Conservation (phyloP, 2,329 filamentous ascomycete species). For the Cordyceps militaris region DNA sequence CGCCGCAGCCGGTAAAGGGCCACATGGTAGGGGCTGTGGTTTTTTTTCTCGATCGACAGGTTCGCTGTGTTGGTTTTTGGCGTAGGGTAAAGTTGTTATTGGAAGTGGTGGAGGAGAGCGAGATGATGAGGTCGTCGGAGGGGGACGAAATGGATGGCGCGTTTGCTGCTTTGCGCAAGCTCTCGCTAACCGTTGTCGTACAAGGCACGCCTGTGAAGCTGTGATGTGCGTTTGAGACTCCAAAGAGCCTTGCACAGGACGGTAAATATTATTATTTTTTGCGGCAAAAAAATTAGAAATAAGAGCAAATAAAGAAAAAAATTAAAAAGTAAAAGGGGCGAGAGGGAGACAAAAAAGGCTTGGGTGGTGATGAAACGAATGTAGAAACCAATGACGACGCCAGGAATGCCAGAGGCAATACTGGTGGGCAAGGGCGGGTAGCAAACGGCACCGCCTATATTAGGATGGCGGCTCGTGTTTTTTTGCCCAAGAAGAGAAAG, state of each 20-base stretch:
- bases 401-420: background rate
- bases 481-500: background rate
- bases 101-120: no score
- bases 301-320: background rate
- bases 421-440: background rate
- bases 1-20: constrained; percentile 45
- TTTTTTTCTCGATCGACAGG: no score
- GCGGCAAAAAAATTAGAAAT: background rate
- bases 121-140: no score
- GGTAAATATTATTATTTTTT: no score
- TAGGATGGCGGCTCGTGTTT: background rate
- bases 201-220: no score
- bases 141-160: background rate
- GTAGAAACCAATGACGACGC: background rate
- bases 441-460: background rate
- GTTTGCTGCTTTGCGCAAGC: no score
- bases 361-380: background rate
- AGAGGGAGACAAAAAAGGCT: no score
- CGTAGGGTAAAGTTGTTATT: background rate
- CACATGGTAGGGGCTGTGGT: constrained; percentile 25
- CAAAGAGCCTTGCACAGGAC: background rate
- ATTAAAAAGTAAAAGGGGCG: no score
- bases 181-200: no score
- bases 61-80: background rate
- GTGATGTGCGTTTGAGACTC: no score